Conservation (phyloP, 768 basidiomycete species). For the Gloeophyllum trabeum region DNA sequence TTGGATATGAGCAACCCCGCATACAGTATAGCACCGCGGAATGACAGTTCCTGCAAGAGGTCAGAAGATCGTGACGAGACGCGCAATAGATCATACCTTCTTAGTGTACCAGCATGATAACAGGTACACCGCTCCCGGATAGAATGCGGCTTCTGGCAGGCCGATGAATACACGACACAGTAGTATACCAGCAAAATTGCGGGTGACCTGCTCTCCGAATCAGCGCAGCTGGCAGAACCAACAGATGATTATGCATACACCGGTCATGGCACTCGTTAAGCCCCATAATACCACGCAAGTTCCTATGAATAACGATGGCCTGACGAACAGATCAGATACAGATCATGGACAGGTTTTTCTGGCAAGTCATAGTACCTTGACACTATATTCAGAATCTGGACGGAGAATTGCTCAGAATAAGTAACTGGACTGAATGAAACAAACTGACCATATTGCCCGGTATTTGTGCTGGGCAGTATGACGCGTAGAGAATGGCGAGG, state of each 20-base stretch:
- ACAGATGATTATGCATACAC: conserved; percentile 9
- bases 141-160: conserved; percentile 40
- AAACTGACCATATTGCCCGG: conserved; percentile 22
- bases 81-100: conserved; percentile 6
- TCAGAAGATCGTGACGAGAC: neutral
- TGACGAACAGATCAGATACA: conserved; percentile 6
- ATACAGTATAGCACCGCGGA: conserved; percentile 19
- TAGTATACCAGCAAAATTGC: neutral
- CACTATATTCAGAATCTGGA: neutral
- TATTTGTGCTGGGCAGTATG: conserved; percentile 72
- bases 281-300: conserved; percentile 67
- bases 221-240: conserved; percentile 8
- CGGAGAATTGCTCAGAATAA: neutral
- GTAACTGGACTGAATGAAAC: neutral
- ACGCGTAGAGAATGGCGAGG: conserved; percentile 56
- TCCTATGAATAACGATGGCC: conserved; percentile 59
- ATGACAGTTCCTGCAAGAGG: conserved; percentile 14
- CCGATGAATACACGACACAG: conserved; percentile 6
- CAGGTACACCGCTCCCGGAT: conserved; percentile 55
- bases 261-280: conserved; percentile 25
- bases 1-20: conserved; percentile 36
- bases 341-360: neutral
- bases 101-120: conserved; percentile 63
- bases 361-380: neutral
- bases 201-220: conserved; percentile 14